phyloP scores from a whole-genome alignment of 2,329 filamentous ascomycete species.

The Clonostachys rhizophaga region DNA sequence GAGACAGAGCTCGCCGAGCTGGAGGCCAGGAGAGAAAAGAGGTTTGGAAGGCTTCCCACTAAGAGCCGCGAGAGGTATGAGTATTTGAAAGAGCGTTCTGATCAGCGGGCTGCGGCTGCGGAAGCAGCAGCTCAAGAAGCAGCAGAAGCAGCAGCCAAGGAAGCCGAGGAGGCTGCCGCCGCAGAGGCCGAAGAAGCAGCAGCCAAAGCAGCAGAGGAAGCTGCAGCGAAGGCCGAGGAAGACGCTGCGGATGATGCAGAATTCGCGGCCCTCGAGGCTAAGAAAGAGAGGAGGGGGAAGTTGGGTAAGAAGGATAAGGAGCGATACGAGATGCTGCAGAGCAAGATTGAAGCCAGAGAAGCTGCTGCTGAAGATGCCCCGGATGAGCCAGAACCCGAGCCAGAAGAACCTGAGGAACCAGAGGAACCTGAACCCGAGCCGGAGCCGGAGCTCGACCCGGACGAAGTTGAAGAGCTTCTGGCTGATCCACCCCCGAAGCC shows the following conservation, averaged over 20 bases:
- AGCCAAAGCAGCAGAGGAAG: slow-evolving; percentile 27
- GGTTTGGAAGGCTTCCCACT: slow-evolving; percentile 8
- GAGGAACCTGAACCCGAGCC: slow-evolving; percentile 14
- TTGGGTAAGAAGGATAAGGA: slow-evolving; percentile 13
- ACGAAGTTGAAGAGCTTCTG: slow-evolving; percentile 37
- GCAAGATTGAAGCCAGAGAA: slow-evolving; percentile 7
- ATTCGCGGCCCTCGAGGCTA: slow-evolving; percentile 16
- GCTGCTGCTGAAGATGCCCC: slow-evolving; percentile 4
- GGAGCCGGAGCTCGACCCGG: slow-evolving; percentile 27
- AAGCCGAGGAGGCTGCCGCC: slow-evolving; percentile 19
- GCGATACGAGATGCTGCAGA: slow-evolving; percentile 15
- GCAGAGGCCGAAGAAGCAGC: slow-evolving; percentile 31
- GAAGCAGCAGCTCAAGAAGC: slow-evolving; percentile 16
- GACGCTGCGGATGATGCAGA: slow-evolving; percentile 15
- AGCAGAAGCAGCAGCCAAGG: slow-evolving; percentile 28
- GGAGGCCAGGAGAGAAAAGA: slow-evolving; percentile 21
- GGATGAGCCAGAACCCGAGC: slow-evolving; percentile 20
- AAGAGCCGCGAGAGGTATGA: slow-evolving; percentile 18
- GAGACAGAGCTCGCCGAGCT: slow-evolving; percentile 14
- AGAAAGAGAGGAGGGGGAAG: slow-evolving; percentile 19
- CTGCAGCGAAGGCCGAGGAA: slow-evolving; percentile 14
- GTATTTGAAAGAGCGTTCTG: slow-evolving; percentile 9
- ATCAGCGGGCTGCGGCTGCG: slow-evolving; percentile 15
- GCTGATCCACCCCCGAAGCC: slow-evolving; percentile 13
- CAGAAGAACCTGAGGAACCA: slow-evolving; percentile 28